phyloP scores from a whole-genome alignment of 768 basidiomycete genomes.

The Rhodotorula graminis region DNA sequence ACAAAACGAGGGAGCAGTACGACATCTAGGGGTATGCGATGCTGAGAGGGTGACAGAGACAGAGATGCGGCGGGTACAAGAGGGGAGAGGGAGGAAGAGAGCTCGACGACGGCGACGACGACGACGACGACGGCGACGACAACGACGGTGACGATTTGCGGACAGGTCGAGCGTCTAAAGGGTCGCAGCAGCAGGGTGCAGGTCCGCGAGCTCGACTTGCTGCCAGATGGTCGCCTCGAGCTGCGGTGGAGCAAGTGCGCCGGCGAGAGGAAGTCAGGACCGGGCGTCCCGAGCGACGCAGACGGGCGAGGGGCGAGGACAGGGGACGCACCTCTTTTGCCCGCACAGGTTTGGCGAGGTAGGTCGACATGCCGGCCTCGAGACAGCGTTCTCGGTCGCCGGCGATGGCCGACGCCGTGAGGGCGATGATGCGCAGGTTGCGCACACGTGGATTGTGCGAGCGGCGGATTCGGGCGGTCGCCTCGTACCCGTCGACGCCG shows the following conservation, averaged over 20 bases:
- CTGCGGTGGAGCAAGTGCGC: no score
- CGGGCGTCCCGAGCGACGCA: not conserved
- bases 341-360: constrained; percentile 36
- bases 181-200: not conserved
- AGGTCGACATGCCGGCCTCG: constrained; percentile 60
- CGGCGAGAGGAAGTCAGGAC: not conserved
- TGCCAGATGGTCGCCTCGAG: constrained; percentile 14
- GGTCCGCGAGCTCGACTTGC: constrained; percentile 14
- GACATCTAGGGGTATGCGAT: no score
- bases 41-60: no score
- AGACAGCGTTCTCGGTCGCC: constrained; percentile 70
- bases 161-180: no score
- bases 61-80: no score
- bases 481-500: constrained; percentile 28
- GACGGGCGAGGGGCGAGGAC: no score
- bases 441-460: not conserved
- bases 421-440: constrained; percentile 80
- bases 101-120: no score
- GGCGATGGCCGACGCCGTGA: constrained; percentile 95
- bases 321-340: constrained; percentile 17
- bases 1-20: no score
- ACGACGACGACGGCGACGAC: not conserved
- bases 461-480: constrained; percentile 17
- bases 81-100: no score
- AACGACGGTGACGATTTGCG: not conserved